Evolutionary conservation across 2,329 filamentous ascomycete species (phyloP).

Genomic region (Penicillium sp.): DNA sequence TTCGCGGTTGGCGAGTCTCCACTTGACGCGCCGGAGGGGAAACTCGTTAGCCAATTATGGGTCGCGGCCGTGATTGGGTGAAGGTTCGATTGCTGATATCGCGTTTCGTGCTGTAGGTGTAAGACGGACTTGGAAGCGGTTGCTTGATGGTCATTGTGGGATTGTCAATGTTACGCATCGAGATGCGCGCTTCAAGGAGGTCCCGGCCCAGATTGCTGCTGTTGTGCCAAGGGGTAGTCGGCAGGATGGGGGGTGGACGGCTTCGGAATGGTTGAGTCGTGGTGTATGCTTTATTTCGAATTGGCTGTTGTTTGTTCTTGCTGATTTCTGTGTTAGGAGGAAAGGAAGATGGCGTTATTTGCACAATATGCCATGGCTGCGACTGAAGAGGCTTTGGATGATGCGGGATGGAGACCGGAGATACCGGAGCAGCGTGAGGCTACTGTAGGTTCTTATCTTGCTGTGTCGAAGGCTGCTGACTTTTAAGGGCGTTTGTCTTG

Average conservation of each 20-base stretch:
- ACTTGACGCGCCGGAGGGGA: conserved; percentile 27
- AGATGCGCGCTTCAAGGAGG: conserved; percentile 58
- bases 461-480: conserved; percentile 7
- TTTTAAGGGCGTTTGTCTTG: conserved; percentile 77
- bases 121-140: conserved; percentile 69
- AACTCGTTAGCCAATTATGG: conserved; percentile 23
- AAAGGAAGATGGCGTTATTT: conserved; percentile 81
- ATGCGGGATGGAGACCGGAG: conserved; percentile 69
- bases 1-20: conserved; percentile 25
- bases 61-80: conserved; percentile 5
- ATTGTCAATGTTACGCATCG: conserved; percentile 65
- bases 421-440: conserved; percentile 59
- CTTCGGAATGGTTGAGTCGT: conserved; percentile 42
- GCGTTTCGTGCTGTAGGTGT: conserved; percentile 49
- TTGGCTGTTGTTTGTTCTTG: neutral
- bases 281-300: conserved; percentile 31
- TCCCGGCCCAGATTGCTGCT: conserved; percentile 81
- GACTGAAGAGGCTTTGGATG: conserved; percentile 73
- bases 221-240: conserved; percentile 60
- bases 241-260: conserved; percentile 41
- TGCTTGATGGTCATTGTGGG: conserved; percentile 73
- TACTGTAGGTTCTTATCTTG: conserved; percentile 49
- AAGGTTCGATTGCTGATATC: neutral
- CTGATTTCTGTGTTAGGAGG: conserved; percentile 43
- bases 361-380: conserved; percentile 87